phyloP scores from a whole-genome alignment of 495 filamentous ascomycete genomes.

The Durotheca rogersii region DNA sequence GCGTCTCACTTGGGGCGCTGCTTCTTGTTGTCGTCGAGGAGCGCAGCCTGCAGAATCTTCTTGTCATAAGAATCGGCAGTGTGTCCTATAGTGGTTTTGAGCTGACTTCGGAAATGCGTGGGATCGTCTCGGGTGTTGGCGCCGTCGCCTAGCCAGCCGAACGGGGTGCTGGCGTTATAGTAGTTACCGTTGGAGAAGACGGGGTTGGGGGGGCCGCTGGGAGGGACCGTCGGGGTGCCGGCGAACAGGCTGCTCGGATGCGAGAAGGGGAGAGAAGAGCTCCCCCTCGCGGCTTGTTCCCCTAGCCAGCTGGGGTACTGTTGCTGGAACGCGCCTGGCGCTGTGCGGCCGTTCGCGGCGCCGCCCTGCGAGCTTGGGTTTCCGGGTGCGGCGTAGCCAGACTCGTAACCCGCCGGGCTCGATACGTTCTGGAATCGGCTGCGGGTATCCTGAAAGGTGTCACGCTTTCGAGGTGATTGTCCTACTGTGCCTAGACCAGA shows the following conservation, averaged over 20 bases:
- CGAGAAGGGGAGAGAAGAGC: constrained; percentile 36
- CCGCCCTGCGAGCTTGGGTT: background rate
- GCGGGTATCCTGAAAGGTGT: background rate
- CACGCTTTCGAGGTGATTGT: background rate
- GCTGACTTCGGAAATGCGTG: constrained; percentile 26
- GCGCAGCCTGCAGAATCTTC: constrained; percentile 17
- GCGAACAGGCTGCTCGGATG: constrained; percentile 40
- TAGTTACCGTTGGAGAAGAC: constrained; percentile 27
- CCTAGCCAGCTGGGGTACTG: constrained; percentile 11
- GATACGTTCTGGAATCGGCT: constrained; percentile 2
- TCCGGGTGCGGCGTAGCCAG: constrained; percentile 4
- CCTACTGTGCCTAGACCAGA: constrained; percentile 11
- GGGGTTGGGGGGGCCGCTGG: constrained; percentile 13
- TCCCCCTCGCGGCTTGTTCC: constrained; percentile 4
- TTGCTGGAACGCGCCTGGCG: constrained; percentile 16
- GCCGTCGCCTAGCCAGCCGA: constrained; percentile 22
- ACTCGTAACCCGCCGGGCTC: constrained; percentile 12
- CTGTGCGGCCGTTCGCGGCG: background rate
- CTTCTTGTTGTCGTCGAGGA: constrained; percentile 21
- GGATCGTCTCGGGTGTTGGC: constrained; percentile 25
- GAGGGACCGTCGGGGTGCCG: constrained; percentile 28
- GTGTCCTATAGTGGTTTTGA: constrained; percentile 8
- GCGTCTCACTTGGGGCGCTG: constrained; percentile 26
- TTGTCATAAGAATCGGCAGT: constrained; percentile 23
- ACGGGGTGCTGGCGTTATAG: constrained; percentile 26